phyloP scores from a whole-genome alignment of 1,284 basidiomycete genomes.

The Boletellus deceptivus region DNA sequence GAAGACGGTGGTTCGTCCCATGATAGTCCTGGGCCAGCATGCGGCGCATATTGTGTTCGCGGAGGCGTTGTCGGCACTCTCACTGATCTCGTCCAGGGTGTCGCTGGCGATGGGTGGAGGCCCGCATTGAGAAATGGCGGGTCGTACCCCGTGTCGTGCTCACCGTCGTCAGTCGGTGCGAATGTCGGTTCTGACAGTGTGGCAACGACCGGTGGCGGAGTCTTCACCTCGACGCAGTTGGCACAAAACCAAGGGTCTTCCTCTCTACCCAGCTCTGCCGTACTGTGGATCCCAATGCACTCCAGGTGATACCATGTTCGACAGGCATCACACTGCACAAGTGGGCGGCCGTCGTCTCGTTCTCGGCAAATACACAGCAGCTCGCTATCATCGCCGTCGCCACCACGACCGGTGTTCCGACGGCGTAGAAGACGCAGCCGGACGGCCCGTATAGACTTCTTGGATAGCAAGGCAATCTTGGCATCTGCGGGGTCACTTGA shows the following conservation, averaged over 20 bases:
- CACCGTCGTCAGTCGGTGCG: conserved; percentile 54
- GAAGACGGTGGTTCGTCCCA: conserved; percentile 41
- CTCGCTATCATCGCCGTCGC: conserved; percentile 43
- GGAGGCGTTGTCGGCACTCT: conserved; percentile 47
- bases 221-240: conserved; percentile 46
- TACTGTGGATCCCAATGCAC: conserved; percentile 65
- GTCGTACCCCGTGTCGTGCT: conserved; percentile 39
- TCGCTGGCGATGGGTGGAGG: conserved; percentile 52
- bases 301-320: conserved; percentile 73
- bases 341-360: conserved; percentile 60
- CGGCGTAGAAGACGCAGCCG: conserved; percentile 45
- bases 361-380: conserved; percentile 65
- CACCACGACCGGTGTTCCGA: conserved; percentile 29
- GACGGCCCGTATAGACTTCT: conserved; percentile 60
- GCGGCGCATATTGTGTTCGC: conserved; percentile 29
- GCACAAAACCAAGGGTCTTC: conserved; percentile 76
- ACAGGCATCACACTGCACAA: conserved; percentile 77
- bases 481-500: conserved; percentile 72
- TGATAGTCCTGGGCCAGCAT: conserved; percentile 44
- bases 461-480: conserved; percentile 64
- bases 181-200: conserved; percentile 56
- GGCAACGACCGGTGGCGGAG: conserved; percentile 36
- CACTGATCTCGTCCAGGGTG: conserved; percentile 38
- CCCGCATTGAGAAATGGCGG: conserved; percentile 54
- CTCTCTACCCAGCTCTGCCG: conserved; percentile 64